Evolutionary conservation across 371 early-diverging fungal species (phyloP).

Genomic region (Actinomortierella ambigua): DNA sequence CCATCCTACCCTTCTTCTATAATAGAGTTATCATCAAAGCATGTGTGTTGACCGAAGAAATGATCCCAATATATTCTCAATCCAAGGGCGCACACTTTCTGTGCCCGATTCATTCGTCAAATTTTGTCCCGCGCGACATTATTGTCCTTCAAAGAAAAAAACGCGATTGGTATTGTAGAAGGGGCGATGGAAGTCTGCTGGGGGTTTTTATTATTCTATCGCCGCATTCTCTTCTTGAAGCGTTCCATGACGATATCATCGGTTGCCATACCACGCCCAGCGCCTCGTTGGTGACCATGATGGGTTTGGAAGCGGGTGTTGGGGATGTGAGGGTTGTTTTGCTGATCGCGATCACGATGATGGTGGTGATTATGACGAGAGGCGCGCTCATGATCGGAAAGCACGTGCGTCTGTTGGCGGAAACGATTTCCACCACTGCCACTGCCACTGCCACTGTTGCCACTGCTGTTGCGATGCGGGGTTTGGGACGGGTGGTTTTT

Average conservation of each 20-base stretch:
- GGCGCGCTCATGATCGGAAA: conserved; percentile 37
- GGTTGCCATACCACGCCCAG: conserved; percentile 64
- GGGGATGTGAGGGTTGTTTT: conserved; percentile 15
- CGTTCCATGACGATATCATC: conserved; percentile 82
- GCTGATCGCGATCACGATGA: conserved; percentile 18
- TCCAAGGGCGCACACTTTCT: too few relatives aligned
- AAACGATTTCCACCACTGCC: conserved; percentile 2
- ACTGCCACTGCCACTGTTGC: too few relatives aligned
- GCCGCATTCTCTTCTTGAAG: conserved; percentile 78
- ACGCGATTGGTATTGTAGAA: too few relatives aligned
- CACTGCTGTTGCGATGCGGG: too few relatives aligned
- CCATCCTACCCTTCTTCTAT: too few relatives aligned
- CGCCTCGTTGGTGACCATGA: conserved; percentile 9
- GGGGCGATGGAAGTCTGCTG: too few relatives aligned
- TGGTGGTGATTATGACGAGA: conserved; percentile 43
- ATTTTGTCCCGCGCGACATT: too few relatives aligned
- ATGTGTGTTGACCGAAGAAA: too few relatives aligned
- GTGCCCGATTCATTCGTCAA: too few relatives aligned
- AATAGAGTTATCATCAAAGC: too few relatives aligned
- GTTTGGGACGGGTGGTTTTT: conserved; percentile 18
- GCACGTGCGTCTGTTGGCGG: conserved; percentile 32
- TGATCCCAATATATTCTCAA: too few relatives aligned
- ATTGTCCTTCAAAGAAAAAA: too few relatives aligned
- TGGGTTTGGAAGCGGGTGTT: conserved; percentile 1
- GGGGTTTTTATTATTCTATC: conserved; percentile 11